Evolutionary conservation across 805 yeast genomes (phyloP).

Genomic region (Saccharomycodes ludwigii): DNA sequence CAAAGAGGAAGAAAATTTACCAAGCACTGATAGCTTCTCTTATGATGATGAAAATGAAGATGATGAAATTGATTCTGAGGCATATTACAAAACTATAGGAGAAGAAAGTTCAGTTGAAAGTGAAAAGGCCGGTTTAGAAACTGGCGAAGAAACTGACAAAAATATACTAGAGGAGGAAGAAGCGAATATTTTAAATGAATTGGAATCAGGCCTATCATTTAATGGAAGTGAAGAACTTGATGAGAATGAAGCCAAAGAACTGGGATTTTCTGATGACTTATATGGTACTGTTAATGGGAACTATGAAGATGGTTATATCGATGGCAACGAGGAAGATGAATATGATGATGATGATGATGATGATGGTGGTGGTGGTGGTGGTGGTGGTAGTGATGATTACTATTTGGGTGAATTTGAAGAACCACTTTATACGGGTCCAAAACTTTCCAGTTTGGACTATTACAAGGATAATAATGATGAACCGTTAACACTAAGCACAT

Average conservation of each 20-base stretch:
- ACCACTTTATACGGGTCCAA: conserved; percentile 31
- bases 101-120: conserved; percentile 21
- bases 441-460: conserved; percentile 22
- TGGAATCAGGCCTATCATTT: conserved; percentile 20
- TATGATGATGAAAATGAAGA: conserved; percentile 25
- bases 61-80: conserved; percentile 22
- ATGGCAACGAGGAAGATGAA: conserved; percentile 16
- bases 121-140: conserved; percentile 21
- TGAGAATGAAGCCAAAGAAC: conserved; percentile 9
- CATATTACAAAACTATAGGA: conserved; percentile 19
- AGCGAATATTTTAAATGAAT: conserved; percentile 18
- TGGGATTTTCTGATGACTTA: too few species aligned
- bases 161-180: conserved; percentile 22
- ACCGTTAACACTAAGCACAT: conserved; percentile 22
- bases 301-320: conserved; percentile 10
- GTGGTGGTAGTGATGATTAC: conserved; percentile 23
- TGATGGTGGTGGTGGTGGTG: conserved; percentile 18
- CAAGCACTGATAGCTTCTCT: too few species aligned
- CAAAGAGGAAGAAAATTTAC: conserved; percentile 9
- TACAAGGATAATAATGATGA: conserved; percentile 21
- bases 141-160: conserved; percentile 18
- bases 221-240: conserved; percentile 23
- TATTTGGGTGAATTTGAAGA: conserved; percentile 24
- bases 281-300: too few species aligned
- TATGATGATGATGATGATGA: conserved; percentile 13